Evolutionary conservation across 2,329 filamentous ascomycete species (phyloP), one percentile per base, ranked within the genome.

Genomic region (Zymoseptoria crescenta): DNA sequence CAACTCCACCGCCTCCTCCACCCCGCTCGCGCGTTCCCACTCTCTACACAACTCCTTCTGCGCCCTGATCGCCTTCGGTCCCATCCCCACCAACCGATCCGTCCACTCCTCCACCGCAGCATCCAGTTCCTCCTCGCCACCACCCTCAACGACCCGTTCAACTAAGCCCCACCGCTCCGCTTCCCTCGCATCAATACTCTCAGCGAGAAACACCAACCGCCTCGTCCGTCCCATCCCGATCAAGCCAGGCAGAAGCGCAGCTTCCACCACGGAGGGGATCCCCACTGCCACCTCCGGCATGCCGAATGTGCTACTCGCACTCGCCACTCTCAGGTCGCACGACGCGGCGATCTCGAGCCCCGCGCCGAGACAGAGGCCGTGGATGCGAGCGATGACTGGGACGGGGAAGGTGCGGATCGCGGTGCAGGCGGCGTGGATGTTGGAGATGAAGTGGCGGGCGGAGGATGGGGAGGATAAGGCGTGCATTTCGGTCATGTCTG

Each of bases 211-310:
- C 5, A 76, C 61, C 9, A 76, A 56, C 52, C 70, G 65, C 48
- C 73, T 67, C 9, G 73, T 71, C 16, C 73, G 65, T 1, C 73
- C 74, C 67, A 72, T 72, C 1, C 74, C 74, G 52, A 76, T 74
- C 41, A 74, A 61, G 1, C 69, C 67, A 16, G 74, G 73, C 10
- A 76, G 60, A 6, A 75, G 58, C 3, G 73, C 73, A 6, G 74
- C 72, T 65, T 76, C 72, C 20, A 76, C 72, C 1, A 76, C 74
- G 35, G 70, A 72, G 2, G 74, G 74, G 3, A 76, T 70, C 0
- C 74, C 74, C 13, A 76, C 65, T 30, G 62, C 65, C 10, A 75
- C 73, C 62, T 76, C 74, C 1, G 74, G 74, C 74, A 76, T 76
- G 1, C 69, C 74, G 61, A 76, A 74, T 3, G 66, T 62, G 8